Evolutionary conservation across 495 filamentous ascomycete genomes (phyloP).

Genomic region (Neurospora pannonica): DNA sequence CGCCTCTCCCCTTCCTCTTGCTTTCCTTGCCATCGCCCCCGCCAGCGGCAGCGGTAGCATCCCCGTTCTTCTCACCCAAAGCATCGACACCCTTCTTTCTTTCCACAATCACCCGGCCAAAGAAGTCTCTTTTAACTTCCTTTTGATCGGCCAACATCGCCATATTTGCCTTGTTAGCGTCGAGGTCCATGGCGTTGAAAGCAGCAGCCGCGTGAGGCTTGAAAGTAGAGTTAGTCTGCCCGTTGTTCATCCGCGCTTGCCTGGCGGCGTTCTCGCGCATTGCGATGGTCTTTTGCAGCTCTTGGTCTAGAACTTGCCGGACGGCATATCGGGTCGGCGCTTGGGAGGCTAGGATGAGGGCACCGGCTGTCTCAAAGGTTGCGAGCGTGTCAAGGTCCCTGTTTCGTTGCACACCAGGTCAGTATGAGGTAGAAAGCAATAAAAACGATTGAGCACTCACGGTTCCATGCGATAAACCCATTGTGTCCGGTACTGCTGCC

Average conservation of each 20-base stretch:
- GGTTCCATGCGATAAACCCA: conserved; percentile 96
- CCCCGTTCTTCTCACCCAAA: conserved; percentile 30
- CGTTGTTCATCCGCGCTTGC: conserved; percentile 44
- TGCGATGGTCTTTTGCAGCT: conserved; percentile 61
- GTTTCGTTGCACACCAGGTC: background rate
- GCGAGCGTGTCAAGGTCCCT: conserved; percentile 56
- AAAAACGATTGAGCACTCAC: conserved; percentile 38
- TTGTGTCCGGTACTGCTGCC: conserved; percentile 37
- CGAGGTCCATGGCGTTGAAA: background rate
- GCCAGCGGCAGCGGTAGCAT: conserved; percentile 7
- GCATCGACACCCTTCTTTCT: conserved; percentile 17
- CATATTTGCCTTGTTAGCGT: conserved; percentile 37
- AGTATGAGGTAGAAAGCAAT: background rate
- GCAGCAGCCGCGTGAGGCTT: background rate
- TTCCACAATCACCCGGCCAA: conserved; percentile 60
- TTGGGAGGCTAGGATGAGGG: conserved; percentile 36
- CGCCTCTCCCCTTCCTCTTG: conserved; percentile 21
- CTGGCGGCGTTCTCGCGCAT: conserved; percentile 49
- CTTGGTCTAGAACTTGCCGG: conserved; percentile 84
- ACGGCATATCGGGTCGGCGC: conserved; percentile 78
- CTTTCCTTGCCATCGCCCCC: conserved; percentile 9
- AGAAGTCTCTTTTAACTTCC: conserved; percentile 77
- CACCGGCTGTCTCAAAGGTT: conserved; percentile 47
- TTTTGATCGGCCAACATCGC: conserved; percentile 6
- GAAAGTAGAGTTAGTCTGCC: conserved; percentile 20